Base-by-base conservation (phyloP, 2,329 filamentous ascomycete genomes). In the Xylariaceae sp. region DNA sequence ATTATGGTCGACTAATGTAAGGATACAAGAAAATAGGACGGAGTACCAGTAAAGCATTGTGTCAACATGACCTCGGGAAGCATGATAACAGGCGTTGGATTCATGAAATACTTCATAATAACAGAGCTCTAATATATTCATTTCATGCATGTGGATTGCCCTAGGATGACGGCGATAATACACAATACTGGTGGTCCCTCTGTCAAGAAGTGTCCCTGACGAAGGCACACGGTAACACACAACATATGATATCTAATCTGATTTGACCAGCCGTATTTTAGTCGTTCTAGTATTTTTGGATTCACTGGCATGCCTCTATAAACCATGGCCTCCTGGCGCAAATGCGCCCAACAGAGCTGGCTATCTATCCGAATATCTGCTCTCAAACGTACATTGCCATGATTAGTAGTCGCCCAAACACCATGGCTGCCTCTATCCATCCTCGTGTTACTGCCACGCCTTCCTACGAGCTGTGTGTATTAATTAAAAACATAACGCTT, bases 401-500 rank as follows among this genome's bases (percentile, higher is more conserved):
- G 47, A 55, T 58, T 58, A 58, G 37, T 55, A 53, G 53, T 52
- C 47, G 48, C 60, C 57, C 36, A 41, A 58, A 43, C 53, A 57
- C 29, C 47, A 50, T 61, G 58, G 43, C 53, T 39, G 50, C 54
- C 50, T 24, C 53, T 55, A 58, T 45, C 64, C 65, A 63, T 60
- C 56, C 46, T 33, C 59, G 54, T 53, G 39, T 58, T 40, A 51
- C 44, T 44, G 49, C 21, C 39, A 39, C 26, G 45, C 54, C 31
- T 50, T 50, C 41, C 49, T 6, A 16, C 51, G 52, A 57, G 34
- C 31, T 33, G 7, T 58, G 45, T 53, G 48, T 53, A 63, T 56
- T 58, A 56, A 39, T 51, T 53, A 44, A 47, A 44, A 54, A 40
- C 56, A 44, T 44, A 55, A 46, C 44, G 51, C 66, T 76, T 82